Evolutionary conservation across 2,329 filamentous ascomycete genomes (phyloP).

Genomic region (Samsoniella hepiali): DNA sequence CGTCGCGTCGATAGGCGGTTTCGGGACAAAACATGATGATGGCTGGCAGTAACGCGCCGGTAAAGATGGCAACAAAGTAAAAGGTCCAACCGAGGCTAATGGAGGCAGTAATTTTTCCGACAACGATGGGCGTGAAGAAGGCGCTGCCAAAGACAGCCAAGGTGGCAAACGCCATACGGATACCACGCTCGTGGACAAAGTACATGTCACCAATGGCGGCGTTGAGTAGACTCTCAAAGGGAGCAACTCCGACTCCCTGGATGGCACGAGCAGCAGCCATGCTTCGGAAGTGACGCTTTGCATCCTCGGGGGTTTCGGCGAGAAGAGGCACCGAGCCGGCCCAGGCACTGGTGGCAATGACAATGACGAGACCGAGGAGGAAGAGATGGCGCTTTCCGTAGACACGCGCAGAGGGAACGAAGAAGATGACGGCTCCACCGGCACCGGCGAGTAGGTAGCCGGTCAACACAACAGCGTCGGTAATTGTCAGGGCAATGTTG

Average conservation of each 20-base stretch:
- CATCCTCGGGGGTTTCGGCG: not conserved
- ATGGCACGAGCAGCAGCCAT: conserved; percentile 76
- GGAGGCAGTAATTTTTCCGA: conserved; percentile 75
- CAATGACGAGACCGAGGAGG: conserved; percentile 68
- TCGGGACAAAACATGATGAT: conserved; percentile 81
- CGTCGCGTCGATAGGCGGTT: conserved; percentile 70
- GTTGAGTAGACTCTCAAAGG: conserved; percentile 88
- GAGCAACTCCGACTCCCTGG: conserved; percentile 82
- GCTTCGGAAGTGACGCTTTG: conserved; percentile 54
- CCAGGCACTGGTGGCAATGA: conserved; percentile 75
- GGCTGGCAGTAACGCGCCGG: conserved; percentile 64
- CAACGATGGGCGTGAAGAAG: conserved; percentile 78
- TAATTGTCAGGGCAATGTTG: conserved; percentile 63
- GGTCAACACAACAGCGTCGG: conserved; percentile 76
- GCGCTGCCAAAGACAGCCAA: conserved; percentile 55
- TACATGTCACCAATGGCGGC: conserved; percentile 87
- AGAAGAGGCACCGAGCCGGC: conserved; percentile 55
- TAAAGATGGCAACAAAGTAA: conserved; percentile 83
- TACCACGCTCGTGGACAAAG: conserved; percentile 79
- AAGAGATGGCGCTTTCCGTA: conserved; percentile 94
- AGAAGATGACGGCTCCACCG: conserved; percentile 76
- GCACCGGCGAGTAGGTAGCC: conserved; percentile 85
- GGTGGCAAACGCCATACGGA: conserved; percentile 78
- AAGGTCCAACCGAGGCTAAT: conserved; percentile 88
- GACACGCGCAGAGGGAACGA: conserved; percentile 81